Evolutionary conservation across 257 asterid species (phyloP), one percentile per base, ranked within the genome.

Genomic region (Pogostemon cablin): DNA sequence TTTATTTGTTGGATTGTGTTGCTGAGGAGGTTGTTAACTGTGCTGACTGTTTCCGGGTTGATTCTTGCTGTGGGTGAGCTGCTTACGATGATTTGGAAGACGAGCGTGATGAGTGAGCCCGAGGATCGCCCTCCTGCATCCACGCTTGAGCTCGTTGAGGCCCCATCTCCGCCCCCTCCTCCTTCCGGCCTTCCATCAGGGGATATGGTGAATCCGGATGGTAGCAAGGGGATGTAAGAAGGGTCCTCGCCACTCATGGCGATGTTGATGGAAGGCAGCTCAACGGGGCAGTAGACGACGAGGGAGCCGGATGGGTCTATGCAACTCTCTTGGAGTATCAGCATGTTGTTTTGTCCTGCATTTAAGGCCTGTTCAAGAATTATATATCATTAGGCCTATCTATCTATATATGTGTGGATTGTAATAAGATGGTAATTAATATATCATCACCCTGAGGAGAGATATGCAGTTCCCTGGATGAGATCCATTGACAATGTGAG

Each of bases 211-310:
- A 95, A 95, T 1, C 99, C 99, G 0, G 97, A 91, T 4, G 98
- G 96, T 7, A 86, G 83, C 6, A 95, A 57, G 0, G 96, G 93
- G 72, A 91, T 85, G 83, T 80, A 88, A 0, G 96, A 78, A 0
- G 99, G 88, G 75, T 91, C 98, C 62, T 88, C 96, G 0, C 98
- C 99, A 15, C 96, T 88, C 99, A 90, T 91, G 3, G 93, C 97
- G 2, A 91, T 53, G 88, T 91, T 84, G 81, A 95, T 90, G 11
- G 89, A 83, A 0, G 91, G 86, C 15, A 91, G 75, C 58, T 95
- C 99, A 1, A 95, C 90, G 0, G 99, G 96, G 56, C 92, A 80
- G 77, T 86, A 92, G 17, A 91, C 96, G 2, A 95, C 92, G 1
- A 95, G 68, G 0, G 93, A 81, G 3, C 98, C 97, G 2, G 96